Conservation (phyloP, 805 yeast species). For the Metschnikowia amazonensis region DNA sequence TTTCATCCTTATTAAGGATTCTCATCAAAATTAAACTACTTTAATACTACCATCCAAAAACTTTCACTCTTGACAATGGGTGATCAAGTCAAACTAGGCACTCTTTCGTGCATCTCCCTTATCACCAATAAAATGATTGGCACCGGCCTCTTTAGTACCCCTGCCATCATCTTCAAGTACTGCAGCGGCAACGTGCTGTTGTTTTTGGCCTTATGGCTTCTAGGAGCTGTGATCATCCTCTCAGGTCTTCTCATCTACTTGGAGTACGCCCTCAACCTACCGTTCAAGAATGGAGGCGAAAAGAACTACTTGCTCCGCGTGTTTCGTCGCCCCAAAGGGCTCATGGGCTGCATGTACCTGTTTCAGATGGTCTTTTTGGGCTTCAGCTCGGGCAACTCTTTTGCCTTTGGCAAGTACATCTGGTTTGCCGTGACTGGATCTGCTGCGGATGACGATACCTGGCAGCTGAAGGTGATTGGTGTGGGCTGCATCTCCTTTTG, state of each 20-base stretch:
- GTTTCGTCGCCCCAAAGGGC: conserved; percentile 30
- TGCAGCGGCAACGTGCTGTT: conserved; percentile 37
- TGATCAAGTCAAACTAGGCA: conserved; percentile 27
- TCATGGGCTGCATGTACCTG: conserved; percentile 41
- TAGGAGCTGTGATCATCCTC: conserved; percentile 37
- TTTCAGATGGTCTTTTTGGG: conserved; percentile 55
- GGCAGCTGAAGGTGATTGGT: conserved; percentile 47
- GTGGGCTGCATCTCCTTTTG: conserved; percentile 45
- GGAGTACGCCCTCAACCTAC: conserved; percentile 39
- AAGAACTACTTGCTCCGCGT: conserved; percentile 37
- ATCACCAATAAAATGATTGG: conserved; percentile 70
- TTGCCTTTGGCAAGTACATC: conserved; percentile 61
- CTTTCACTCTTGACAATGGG: no score
- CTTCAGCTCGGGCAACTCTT: conserved; percentile 59
- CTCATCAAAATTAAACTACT: no score
- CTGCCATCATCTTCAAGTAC: conserved; percentile 59
- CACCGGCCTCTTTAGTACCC: conserved; percentile 68
- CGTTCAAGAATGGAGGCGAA: conserved; percentile 42
- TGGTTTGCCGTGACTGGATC: conserved; percentile 35
- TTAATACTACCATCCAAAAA: no score
- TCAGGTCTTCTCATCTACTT: conserved; percentile 40
- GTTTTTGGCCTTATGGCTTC: conserved; percentile 29
- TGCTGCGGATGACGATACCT: conserved; percentile 21
- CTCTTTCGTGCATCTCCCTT: conserved; percentile 38
- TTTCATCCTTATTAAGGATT: no score